Percentiles rank a stretch among this genome's conserved stretches.
phyloP scores from a whole-genome alignment of 106 monocot genomes.

The Cymbidium sinense region DNA sequence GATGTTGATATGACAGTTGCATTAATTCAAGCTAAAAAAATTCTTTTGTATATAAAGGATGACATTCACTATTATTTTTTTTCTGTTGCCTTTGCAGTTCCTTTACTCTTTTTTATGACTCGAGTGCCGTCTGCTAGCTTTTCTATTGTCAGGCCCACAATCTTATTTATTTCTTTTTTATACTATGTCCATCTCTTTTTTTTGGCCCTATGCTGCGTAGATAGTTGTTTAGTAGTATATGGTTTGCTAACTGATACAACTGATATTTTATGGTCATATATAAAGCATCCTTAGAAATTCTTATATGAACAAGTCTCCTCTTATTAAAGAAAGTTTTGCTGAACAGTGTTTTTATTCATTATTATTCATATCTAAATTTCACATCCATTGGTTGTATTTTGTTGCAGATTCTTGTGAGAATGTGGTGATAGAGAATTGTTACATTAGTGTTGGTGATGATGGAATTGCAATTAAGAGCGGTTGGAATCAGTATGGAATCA shows the following conservation, averaged over 20 bases:
- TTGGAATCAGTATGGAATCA: conserved; percentile 75
- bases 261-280: neutral
- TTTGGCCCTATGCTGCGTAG: no score
- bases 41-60: neutral
- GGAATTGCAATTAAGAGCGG: conserved; percentile 81
- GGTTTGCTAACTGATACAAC: neutral
- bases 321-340: neutral
- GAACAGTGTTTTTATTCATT: neutral
- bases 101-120: neutral
- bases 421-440: conserved; percentile 67
- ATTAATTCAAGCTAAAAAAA: neutral
- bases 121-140: neutral
- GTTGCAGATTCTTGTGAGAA: conserved; percentile 66
- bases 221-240: no score
- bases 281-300: neutral
- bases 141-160: neutral
- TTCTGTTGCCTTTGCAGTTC: neutral
- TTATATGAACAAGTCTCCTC: neutral
- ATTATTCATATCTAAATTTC: neutral
- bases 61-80: neutral
- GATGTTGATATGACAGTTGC: neutral
- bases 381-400: neutral
- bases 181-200: no score
- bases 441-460: conserved; percentile 74
- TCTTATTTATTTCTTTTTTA: neutral